Evolutionary conservation across 805 yeast species (phyloP).

Genomic region (Saccharomycopsis synnaedendra): DNA sequence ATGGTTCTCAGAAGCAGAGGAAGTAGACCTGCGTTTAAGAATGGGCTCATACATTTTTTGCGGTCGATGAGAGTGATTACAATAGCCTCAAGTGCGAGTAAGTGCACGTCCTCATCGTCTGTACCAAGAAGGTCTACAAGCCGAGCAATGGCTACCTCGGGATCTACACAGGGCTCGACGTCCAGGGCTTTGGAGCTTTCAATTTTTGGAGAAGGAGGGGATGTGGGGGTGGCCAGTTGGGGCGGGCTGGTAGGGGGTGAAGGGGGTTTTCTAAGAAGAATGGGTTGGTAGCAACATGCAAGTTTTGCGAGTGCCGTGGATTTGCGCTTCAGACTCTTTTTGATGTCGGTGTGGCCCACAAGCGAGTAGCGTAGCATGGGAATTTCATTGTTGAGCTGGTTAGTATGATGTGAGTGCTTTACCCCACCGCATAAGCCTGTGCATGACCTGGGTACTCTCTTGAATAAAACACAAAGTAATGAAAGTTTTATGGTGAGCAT

Average conservation of each 20-base stretch:
- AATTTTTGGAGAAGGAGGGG: background rate
- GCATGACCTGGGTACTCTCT: too few relatives aligned
- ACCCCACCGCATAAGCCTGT: too few relatives aligned
- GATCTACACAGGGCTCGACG: slow-evolving; percentile 3
- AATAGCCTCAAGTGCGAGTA: slow-evolving; percentile 11
- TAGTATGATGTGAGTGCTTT: background rate
- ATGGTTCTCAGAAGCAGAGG: slow-evolving; percentile 5
- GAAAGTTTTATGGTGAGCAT: too few relatives aligned
- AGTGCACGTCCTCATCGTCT: slow-evolving; percentile 12
- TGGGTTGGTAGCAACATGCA: slow-evolving; percentile 8
- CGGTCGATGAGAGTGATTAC: slow-evolving; percentile 15
- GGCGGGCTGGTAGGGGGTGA: background rate
- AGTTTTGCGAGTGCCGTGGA: slow-evolving; percentile 10
- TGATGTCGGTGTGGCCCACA: slow-evolving; percentile 13
- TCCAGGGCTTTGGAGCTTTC: background rate
- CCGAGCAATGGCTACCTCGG: slow-evolving; percentile 7
- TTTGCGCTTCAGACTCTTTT: slow-evolving; percentile 7
- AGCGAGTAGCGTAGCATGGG: slow-evolving; percentile 11
- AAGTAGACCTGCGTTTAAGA: slow-evolving; percentile 10
- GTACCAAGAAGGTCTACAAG: slow-evolving; percentile 7
- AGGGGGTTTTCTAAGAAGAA: background rate
- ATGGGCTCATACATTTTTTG: slow-evolving; percentile 8
- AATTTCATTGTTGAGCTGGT: slow-evolving; percentile 7
- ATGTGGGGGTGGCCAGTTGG: background rate
- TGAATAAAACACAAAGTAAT: too few relatives aligned